Evolutionary conservation across 345 rosid species (phyloP).

Genomic region (Dimocarpus longan): DNA sequence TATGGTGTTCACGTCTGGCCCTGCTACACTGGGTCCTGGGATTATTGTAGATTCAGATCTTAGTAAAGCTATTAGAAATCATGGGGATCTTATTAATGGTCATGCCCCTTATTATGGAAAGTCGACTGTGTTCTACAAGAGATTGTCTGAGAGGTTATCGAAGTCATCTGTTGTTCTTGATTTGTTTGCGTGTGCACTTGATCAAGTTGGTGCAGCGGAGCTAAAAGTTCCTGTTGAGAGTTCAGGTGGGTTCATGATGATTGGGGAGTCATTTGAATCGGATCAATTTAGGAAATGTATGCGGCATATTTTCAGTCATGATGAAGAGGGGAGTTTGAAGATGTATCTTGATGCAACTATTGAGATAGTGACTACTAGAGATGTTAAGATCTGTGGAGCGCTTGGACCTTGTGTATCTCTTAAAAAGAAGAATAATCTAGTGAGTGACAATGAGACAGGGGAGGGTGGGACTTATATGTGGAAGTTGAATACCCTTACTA

Average conservation of each 20-base stretch:
- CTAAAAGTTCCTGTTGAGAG: slow-evolving; percentile 73
- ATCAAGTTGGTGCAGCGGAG: slow-evolving; percentile 92
- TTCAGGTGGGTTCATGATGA: slow-evolving; percentile 88
- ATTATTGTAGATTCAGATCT: slow-evolving; percentile 68
- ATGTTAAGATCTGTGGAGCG: slow-evolving; percentile 79
- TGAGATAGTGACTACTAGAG: slow-evolving; percentile 83
- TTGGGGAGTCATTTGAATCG: slow-evolving; percentile 83
- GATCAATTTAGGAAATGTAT: slow-evolving; percentile 78
- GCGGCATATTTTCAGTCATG: slow-evolving; percentile 70
- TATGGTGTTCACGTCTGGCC: slow-evolving; percentile 94
- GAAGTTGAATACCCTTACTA: slow-evolving; percentile 76
- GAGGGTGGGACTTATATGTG: slow-evolving; percentile 81
- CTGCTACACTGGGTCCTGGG: slow-evolving; percentile 91
- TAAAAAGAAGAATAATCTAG: slow-evolving; percentile 57
- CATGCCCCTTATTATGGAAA: slow-evolving; percentile 53
- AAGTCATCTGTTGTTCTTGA: slow-evolving; percentile 74
- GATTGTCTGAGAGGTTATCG: slow-evolving; percentile 57
- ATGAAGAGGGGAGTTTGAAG: slow-evolving; percentile 64
- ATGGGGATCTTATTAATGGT: slow-evolving; percentile 75
- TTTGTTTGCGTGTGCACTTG: slow-evolving; percentile 93
- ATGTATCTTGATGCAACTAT: slow-evolving; percentile 91
- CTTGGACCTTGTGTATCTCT: slow-evolving; percentile 95
- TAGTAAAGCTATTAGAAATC: slow-evolving; percentile 71
- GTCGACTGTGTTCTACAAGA: slow-evolving; percentile 68
- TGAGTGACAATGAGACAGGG: slow-evolving; percentile 70